A percentile compares a stretch with the other conserved stretches of the same genome.
phyloP scores from a whole-genome alignment of 2,329 filamentous ascomycete species.

The Neocatenulostroma microsporum region DNA sequence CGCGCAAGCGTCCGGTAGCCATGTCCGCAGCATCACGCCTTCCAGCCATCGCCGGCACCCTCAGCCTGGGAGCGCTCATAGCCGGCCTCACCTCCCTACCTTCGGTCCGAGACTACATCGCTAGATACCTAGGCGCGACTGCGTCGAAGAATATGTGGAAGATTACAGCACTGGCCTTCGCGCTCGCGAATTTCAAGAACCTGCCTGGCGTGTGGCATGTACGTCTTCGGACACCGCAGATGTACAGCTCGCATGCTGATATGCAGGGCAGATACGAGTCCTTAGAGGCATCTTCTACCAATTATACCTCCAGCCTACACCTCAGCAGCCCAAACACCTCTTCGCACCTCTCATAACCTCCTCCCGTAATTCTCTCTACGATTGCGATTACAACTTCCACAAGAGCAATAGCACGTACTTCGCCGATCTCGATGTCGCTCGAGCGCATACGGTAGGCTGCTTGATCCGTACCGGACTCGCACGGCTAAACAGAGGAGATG shows the following conservation, averaged over 20 bases:
- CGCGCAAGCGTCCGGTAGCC: not conserved
- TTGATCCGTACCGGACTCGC: constrained; percentile 40
- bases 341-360: constrained; percentile 64
- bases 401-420: constrained; percentile 84
- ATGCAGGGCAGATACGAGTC: constrained; percentile 35
- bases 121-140: constrained; percentile 15
- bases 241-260: not conserved
- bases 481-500: constrained; percentile 28
- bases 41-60: constrained; percentile 22
- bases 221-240: constrained; percentile 15
- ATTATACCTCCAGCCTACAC: constrained; percentile 36
- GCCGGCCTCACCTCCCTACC: constrained; percentile 19
- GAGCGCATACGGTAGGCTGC: constrained; percentile 66
- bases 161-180: constrained; percentile 36
- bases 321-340: constrained; percentile 51
- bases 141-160: constrained; percentile 24
- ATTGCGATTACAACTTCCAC: constrained; percentile 82
- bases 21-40: constrained; percentile 29
- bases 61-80: constrained; percentile 19
- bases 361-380: constrained; percentile 60
- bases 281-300: constrained; percentile 42
- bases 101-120: constrained; percentile 20
- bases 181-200: constrained; percentile 63
- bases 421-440: constrained; percentile 72
- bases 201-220: constrained; percentile 71